Conservation (phyloP, 2,329 filamentous ascomycete genomes). For the Mycosphaerella sp. region DNA sequence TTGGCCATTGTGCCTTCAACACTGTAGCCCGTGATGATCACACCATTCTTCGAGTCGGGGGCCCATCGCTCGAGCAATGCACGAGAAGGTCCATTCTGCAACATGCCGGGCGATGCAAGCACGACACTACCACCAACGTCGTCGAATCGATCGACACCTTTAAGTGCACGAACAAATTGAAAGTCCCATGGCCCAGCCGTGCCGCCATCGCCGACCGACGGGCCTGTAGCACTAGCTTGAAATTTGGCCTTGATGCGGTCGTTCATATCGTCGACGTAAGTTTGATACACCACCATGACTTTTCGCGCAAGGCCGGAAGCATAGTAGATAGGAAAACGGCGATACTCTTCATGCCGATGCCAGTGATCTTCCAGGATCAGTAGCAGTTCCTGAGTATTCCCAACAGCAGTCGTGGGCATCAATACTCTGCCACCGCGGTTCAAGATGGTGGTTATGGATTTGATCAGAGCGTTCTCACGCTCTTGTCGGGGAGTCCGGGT, state of each 20-base stretch:
- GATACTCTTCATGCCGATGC: slow-evolving; percentile 79
- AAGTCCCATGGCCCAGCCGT: slow-evolving; percentile 88
- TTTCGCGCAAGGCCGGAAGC: slow-evolving; percentile 90
- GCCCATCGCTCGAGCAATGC: slow-evolving; percentile 94
- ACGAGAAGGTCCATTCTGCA: slow-evolving; percentile 91
- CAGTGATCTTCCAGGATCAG: slow-evolving; percentile 97
- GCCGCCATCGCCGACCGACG: slow-evolving; percentile 69
- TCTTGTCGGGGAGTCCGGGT: slow-evolving; percentile 87
- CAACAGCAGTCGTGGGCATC: slow-evolving; percentile 92
- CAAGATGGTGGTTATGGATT: slow-evolving; percentile 82
- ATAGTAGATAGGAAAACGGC: slow-evolving; percentile 93
- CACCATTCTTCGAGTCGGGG: slow-evolving; percentile 92
- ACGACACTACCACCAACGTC: slow-evolving; percentile 95
- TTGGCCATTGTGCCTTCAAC: slow-evolving; percentile 99
- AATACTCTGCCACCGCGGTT: slow-evolving; percentile 88
- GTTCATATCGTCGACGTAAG: slow-evolving; percentile 97
- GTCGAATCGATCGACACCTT: slow-evolving; percentile 90
- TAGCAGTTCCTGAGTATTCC: slow-evolving; percentile 85
- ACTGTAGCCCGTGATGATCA: slow-evolving; percentile 96
- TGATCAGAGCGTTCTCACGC: slow-evolving; percentile 89
- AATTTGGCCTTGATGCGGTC: slow-evolving; percentile 98
- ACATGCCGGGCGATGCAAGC: slow-evolving; percentile 95
- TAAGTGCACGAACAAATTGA: slow-evolving; percentile 83
- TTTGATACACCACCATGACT: slow-evolving; percentile 99
- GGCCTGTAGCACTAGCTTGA: slow-evolving; percentile 66